Conservation (phyloP, 371 early-diverging fungal genomes). For the Phascolomyces articulosus region DNA sequence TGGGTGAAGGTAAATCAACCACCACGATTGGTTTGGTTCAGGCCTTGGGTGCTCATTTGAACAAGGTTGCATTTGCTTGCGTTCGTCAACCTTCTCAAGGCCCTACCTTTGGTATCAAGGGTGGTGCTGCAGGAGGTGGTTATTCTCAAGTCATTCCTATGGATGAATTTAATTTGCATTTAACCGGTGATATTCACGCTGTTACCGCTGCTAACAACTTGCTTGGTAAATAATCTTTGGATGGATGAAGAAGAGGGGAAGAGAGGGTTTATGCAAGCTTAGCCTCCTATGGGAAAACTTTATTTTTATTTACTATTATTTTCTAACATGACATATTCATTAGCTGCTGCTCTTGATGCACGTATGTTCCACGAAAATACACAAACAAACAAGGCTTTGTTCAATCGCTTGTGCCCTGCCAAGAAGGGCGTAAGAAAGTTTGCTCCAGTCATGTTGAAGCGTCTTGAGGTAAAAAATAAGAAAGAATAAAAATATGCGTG, state of each 20-base stretch:
- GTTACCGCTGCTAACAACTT: conserved; percentile 97
- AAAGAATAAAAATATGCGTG: background rate
- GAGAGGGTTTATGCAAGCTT: no score
- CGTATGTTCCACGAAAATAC: conserved; percentile 97
- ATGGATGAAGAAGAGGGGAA: no score
- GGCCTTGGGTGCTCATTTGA: conserved; percentile 91
- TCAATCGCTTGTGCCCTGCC: conserved; percentile 86
- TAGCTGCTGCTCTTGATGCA: conserved; percentile 97
- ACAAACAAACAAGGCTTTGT: conserved; percentile 84
- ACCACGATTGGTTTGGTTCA: conserved; percentile 94
- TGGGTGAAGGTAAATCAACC: conserved; percentile 98
- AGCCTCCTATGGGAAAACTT: no score
- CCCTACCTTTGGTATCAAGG: conserved; percentile 98
- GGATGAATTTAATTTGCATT: conserved; percentile 97
- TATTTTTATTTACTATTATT: no score
- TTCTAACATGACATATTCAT: background rate
- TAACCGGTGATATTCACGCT: conserved; percentile 98
- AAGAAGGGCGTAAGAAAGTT: conserved; percentile 85
- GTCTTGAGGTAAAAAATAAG: conserved; percentile 55
- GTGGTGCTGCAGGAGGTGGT: conserved; percentile 98
- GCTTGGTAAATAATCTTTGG: conserved; percentile 15
- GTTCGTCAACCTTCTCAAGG: conserved; percentile 98
- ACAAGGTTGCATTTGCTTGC: conserved; percentile 89
- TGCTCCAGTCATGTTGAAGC: conserved; percentile 83
- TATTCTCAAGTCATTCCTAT: conserved; percentile 98